Conservation (phyloP, 768 basidiomycete genomes). For the Amanita thiersii region DNA sequence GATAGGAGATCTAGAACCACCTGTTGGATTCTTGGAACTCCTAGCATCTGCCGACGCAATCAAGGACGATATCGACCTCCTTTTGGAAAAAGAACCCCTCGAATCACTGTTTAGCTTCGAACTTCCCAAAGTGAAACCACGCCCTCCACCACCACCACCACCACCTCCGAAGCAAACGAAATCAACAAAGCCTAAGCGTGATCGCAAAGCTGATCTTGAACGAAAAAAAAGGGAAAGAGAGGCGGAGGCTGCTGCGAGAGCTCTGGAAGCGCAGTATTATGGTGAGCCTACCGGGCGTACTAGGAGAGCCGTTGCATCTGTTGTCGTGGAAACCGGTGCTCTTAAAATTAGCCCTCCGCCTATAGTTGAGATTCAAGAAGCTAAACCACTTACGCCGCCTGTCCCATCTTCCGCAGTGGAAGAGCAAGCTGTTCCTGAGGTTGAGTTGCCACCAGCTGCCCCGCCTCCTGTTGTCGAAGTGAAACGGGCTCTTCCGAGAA, state of each 20-base stretch:
- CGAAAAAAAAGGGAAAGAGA: conserved; percentile 13
- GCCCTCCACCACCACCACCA: conserved; percentile 35
- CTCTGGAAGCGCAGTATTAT: conserved; percentile 1
- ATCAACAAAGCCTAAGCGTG: conserved; percentile 28
- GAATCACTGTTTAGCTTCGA: conserved; percentile 64
- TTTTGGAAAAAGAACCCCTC: conserved; percentile 52
- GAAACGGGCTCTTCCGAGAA: conserved; percentile 15
- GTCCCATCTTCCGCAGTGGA: conserved; percentile 36
- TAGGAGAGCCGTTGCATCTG: no score
- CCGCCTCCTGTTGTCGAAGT: conserved; percentile 1
- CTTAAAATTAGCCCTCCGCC: no score
- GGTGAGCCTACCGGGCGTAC: conserved; percentile 11
- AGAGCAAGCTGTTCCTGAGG: conserved; percentile 16
- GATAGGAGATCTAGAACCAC: conserved; percentile 73
- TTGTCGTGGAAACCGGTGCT: no score
- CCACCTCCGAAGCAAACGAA: no score
- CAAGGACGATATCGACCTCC: conserved; percentile 42
- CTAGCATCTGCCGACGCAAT: conserved; percentile 47
- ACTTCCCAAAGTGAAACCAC: conserved; percentile 51
- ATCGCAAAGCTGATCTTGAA: conserved; percentile 31
- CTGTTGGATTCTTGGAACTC: conserved; percentile 46
- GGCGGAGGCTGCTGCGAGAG: conserved; percentile 12
- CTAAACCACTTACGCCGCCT: conserved; percentile 32
- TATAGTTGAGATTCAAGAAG: no score
- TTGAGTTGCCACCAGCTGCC: neutral